Percentiles rank a stretch among this genome's conserved stretches.
These are phyloP conservation scores for Gossypium davidsonii DNA, from an alignment of 441 rosid genomes.

Conservation along the genomic window DNA sequence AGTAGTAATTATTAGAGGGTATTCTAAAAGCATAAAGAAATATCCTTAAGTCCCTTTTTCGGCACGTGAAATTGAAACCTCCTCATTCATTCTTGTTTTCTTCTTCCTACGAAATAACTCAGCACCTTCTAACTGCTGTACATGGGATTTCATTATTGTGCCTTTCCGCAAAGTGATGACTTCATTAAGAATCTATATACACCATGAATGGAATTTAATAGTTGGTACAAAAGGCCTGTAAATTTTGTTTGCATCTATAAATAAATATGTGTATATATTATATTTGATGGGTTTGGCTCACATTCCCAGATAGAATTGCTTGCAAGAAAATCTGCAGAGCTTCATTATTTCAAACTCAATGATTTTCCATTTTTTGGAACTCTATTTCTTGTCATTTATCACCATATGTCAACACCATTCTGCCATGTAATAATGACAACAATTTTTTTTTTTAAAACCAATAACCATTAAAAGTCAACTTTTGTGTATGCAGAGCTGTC, in stretches of 20 bases:
- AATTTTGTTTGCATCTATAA: background rate
- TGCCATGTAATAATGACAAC: background rate
- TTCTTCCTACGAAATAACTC: background rate
- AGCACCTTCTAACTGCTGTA: slow-evolving; percentile 20
- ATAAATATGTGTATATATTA: no score
- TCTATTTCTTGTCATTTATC: background rate
- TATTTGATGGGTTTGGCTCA: background rate
- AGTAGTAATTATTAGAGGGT: no score
- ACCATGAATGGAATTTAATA: slow-evolving; percentile 13
- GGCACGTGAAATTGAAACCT: no score
- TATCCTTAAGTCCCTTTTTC: no score
- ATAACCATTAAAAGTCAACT: background rate
- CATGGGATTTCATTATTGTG: slow-evolving; percentile 10
- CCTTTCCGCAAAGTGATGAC: slow-evolving; percentile 8
- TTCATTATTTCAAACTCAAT: background rate
- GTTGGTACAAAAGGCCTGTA: background rate
- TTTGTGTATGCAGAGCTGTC: background rate
- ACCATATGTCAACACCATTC: background rate
- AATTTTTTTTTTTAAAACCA: background rate
- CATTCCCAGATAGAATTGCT: background rate
- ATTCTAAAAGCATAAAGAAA: no score
- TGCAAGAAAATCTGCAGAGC: background rate
- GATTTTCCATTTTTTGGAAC: slow-evolving; percentile 1
- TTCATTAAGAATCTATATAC: no score
- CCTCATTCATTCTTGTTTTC: background rate